Conservation (phyloP, 768 basidiomycete genomes). For the Trametes meyenii region DNA sequence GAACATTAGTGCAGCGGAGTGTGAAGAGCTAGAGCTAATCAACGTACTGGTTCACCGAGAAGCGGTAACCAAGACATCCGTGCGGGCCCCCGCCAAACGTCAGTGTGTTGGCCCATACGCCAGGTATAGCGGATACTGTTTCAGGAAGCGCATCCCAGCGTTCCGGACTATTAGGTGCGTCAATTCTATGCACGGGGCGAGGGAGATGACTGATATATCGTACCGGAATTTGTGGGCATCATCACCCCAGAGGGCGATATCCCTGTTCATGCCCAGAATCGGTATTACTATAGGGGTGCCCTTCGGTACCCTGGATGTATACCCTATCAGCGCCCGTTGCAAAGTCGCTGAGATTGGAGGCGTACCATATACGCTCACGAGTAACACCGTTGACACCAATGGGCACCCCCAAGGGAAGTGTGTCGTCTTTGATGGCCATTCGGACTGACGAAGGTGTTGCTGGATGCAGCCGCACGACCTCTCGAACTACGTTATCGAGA, state of each 20-base stretch:
- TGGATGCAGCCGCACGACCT: conserved; percentile 57
- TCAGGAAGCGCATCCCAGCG: conserved; percentile 60
- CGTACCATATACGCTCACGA: conserved; percentile 30
- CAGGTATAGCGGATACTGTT: conserved; percentile 50
- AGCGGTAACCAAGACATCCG: conserved; percentile 68
- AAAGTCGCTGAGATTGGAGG: conserved; percentile 21
- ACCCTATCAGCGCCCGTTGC: neutral
- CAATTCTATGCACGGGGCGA: neutral
- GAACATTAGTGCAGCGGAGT: neutral
- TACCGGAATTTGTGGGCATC: conserved; percentile 64
- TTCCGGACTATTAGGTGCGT: conserved; percentile 52
- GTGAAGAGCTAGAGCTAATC: too few species aligned
- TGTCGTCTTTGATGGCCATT: conserved; percentile 44
- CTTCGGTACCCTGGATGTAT: conserved; percentile 23
- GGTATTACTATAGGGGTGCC: conserved; percentile 47
- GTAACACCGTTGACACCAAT: conserved; percentile 16
- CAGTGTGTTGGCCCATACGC: conserved; percentile 60
- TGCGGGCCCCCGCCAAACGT: conserved; percentile 67
- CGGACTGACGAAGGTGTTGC: conserved; percentile 55
- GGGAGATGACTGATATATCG: neutral
- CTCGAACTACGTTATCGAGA: conserved; percentile 64
- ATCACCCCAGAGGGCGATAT: conserved; percentile 59
- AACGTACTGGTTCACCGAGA: conserved; percentile 60
- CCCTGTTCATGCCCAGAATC: conserved; percentile 54
- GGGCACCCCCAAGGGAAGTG: conserved; percentile 50